Evolutionary conservation across 768 basidiomycete species (phyloP).

Genomic region (Kwoniella sp.): DNA sequence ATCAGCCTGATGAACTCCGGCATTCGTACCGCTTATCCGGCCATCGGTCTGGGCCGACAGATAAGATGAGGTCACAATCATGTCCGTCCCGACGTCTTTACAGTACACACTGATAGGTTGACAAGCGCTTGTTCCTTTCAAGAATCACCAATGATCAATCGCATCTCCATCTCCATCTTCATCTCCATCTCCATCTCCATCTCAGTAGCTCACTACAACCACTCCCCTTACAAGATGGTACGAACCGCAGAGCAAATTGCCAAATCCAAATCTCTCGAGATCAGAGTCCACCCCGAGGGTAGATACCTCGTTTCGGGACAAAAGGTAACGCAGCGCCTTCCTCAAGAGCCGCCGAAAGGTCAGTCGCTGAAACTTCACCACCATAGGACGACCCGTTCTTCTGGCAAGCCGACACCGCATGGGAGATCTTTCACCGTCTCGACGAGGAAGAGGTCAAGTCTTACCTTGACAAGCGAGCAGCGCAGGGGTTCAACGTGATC

Average conservation of each 20-base stretch:
- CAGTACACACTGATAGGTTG: too few relatives aligned
- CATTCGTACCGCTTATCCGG: too few relatives aligned
- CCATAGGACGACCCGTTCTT: conserved; percentile 15
- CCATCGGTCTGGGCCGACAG: too few relatives aligned
- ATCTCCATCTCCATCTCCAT: too few relatives aligned
- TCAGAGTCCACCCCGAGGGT: conserved; percentile 6
- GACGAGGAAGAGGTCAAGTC: conserved; percentile 12
- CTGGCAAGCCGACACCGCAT: conserved; percentile 23
- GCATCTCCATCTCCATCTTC: too few relatives aligned
- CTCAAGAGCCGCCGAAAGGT: not conserved
- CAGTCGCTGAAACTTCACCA: not conserved
- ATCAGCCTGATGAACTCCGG: too few relatives aligned
- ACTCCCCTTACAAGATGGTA: conserved; percentile 1
- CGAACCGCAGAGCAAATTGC: not conserved
- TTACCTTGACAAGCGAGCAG: conserved; percentile 18
- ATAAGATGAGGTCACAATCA: too few relatives aligned
- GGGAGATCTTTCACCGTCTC: conserved; percentile 29
- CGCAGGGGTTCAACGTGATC: conserved; percentile 27
- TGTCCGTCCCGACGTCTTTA: too few relatives aligned
- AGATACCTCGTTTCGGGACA: conserved; percentile 3
- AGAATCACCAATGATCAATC: too few relatives aligned
- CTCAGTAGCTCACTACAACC: too few relatives aligned
- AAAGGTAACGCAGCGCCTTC: not conserved
- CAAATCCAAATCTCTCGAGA: conserved; percentile 6
- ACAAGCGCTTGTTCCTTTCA: too few relatives aligned